Evolutionary conservation across 192 early-diverging fungal species (phyloP), one percentile per base, ranked within the genome.

Genomic region (Backusella luteola): DNA sequence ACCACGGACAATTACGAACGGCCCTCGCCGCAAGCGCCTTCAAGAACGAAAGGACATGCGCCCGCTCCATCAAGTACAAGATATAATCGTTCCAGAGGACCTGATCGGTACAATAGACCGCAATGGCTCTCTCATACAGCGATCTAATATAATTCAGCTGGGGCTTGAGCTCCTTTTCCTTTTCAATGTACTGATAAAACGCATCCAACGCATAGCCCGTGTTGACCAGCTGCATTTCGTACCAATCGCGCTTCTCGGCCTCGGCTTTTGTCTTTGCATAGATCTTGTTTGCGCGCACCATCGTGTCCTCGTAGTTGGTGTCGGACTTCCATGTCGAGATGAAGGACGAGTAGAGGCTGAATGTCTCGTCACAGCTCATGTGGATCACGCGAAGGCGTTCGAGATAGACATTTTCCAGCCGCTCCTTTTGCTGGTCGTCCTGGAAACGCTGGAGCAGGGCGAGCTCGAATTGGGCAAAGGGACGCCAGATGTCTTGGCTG

Each of bases 1-100:
- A 81, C 93, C 92, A 94, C 59, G 84, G 85, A 81, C 92, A 95
- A 56, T 95, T 95, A n/a, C 89, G 77, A 1, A 88, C 77, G 3
- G 92, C 84, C 4, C 93, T 83, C 34, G 87, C 76, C 4, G 83
- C 74, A 63, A 89, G 77, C 4, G 77, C 44, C 7, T 77, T 53
- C 6, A 91, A 29, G 32, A 89, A 73, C 15, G 35, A 53, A 12
- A 78, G 8, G 26, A 87, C 67, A 9, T 74, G 69, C 9, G 42
- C 68, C 39, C 69, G 66, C 34, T 81, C 69, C 76, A 94, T 84
- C 74, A 93, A 71, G 66, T 87, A 90, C 9, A 81, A 35, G n/a
- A 92, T 74, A 79, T 91, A 95, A 66, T 87, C 83, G 35, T 90
- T 89, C 94, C 94, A 95, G 4, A 93, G 67, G 0, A 68, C 44